phyloP scores from a whole-genome alignment of 805 yeast genomes.

The Nakazawaea siamensis region DNA sequence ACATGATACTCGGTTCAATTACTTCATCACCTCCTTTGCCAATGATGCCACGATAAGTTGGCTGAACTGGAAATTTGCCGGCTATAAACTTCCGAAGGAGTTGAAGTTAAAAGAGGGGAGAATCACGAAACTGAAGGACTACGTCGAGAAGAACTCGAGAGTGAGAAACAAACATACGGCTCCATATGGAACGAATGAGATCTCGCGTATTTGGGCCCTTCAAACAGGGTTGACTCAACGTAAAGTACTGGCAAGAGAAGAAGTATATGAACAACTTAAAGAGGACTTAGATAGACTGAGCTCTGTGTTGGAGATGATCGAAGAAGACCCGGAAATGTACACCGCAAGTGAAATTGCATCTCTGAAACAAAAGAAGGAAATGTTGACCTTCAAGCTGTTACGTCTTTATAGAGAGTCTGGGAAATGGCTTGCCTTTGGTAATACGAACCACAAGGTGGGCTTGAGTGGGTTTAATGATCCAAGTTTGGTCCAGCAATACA shows the following conservation, averaged over 20 bases:
- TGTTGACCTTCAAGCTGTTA: conserved; percentile 11
- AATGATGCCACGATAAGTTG: conserved; percentile 4
- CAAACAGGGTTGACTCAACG: conserved; percentile 5
- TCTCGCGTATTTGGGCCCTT: conserved; percentile 7
- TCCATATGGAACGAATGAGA: conserved; percentile 7
- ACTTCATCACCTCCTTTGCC: conserved; percentile 1
- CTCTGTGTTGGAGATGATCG: not conserved
- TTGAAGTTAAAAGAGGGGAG: not conserved
- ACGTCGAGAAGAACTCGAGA: conserved; percentile 4
- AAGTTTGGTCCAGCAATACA: conserved; percentile 2
- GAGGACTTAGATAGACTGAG: conserved; percentile 4
- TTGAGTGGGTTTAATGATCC: conserved; percentile 8
- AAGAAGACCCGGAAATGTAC: conserved; percentile 9
- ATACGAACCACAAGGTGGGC: conserved; percentile 8
- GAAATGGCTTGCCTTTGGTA: conserved; percentile 5
- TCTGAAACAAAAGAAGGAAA: conserved; percentile 5
- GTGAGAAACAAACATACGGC: conserved; percentile 5
- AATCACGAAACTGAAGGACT: conserved; percentile 1
- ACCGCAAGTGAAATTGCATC: conserved; percentile 5
- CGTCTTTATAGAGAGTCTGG: conserved; percentile 12
- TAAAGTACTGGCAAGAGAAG: not conserved
- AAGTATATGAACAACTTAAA: conserved; percentile 2
- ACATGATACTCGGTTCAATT: conserved; percentile 4
- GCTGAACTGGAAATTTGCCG: conserved; percentile 5
- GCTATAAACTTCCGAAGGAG: not conserved